phyloP scores from a whole-genome alignment of 495 filamentous ascomycete genomes.

The Lineolata rhizophorae region DNA sequence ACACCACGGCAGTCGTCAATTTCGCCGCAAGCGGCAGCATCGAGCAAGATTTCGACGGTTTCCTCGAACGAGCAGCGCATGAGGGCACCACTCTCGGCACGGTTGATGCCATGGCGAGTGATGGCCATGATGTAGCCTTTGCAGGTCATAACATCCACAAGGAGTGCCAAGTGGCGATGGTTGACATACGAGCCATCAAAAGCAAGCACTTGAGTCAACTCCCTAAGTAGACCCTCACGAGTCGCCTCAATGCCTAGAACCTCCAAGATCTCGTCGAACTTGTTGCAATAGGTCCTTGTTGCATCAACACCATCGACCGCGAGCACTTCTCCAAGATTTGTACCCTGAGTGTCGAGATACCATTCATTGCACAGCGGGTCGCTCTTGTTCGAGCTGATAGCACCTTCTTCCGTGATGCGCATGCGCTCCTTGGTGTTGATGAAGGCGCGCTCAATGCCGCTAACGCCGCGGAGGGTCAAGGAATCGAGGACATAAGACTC shows the following conservation, averaged over 20 bases:
- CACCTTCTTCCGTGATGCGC: constrained; percentile 37
- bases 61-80: constrained; percentile 99
- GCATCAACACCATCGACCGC: constrained; percentile 75
- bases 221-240: constrained; percentile 60
- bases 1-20: constrained; percentile 94
- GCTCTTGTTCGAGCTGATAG: constrained; percentile 43
- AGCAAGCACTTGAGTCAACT: constrained; percentile 74
- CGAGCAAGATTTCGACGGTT: constrained; percentile 91
- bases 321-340: constrained; percentile 61
- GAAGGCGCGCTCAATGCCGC: constrained; percentile 75
- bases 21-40: constrained; percentile 83
- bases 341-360: constrained; percentile 86
- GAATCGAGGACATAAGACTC: constrained; percentile 80
- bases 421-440: constrained; percentile 59
- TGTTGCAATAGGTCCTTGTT: constrained; percentile 80
- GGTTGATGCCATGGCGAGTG: constrained; percentile 95
- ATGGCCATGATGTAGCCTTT: constrained; percentile 84
- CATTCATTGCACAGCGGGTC: constrained; percentile 65
- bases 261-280: constrained; percentile 78
- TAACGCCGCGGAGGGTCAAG: constrained; percentile 72
- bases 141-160: constrained; percentile 96
- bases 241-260: constrained; percentile 94
- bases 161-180: constrained; percentile 85
- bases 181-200: constrained; percentile 99
- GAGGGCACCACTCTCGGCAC: constrained; percentile 87